phyloP scores from a whole-genome alignment of 768 basidiomycete genomes.

The Collybia nuda region DNA sequence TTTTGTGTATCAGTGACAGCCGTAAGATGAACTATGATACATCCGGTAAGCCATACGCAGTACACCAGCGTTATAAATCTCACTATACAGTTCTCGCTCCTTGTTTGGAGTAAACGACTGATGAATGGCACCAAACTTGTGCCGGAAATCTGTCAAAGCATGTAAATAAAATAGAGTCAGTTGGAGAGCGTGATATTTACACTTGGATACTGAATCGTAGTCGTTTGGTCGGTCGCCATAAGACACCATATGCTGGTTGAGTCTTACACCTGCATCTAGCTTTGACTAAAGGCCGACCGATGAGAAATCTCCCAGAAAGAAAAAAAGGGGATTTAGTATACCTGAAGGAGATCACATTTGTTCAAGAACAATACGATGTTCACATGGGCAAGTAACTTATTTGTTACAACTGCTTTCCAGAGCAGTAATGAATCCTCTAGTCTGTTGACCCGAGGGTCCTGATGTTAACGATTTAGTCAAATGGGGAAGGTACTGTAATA shows the following conservation, averaged over 20 bases:
- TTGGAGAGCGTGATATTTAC: constrained; percentile 34
- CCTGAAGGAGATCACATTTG: constrained; percentile 78
- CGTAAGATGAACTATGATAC: constrained; percentile 65
- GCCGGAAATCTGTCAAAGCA: constrained; percentile 58
- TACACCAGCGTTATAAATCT: constrained; percentile 16
- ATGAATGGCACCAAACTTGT: constrained; percentile 72
- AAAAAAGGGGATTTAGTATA: constrained; percentile 22
- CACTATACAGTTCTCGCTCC: constrained; percentile 72
- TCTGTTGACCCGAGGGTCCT: constrained; percentile 77
- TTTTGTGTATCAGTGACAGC: constrained; percentile 79
- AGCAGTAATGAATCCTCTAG: constrained; percentile 76
- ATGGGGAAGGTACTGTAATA: constrained; percentile 5
- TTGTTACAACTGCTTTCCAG: constrained; percentile 73
- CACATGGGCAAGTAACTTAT: constrained; percentile 71
- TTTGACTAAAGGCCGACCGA: constrained; percentile 49
- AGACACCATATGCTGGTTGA: constrained; percentile 65
- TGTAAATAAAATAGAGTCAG: background rate
- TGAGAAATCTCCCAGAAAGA: background rate
- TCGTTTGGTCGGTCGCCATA: constrained; percentile 81
- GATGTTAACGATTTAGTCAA: constrained; percentile 9
- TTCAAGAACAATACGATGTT: constrained; percentile 82
- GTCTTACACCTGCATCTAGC: constrained; percentile 70
- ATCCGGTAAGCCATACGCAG: constrained; percentile 1
- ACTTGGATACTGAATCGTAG: constrained; percentile 72
- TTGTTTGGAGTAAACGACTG: constrained; percentile 68